Base-by-base conservation (phyloP, 75 land plant genomes). In the Picea glauca region DNA sequence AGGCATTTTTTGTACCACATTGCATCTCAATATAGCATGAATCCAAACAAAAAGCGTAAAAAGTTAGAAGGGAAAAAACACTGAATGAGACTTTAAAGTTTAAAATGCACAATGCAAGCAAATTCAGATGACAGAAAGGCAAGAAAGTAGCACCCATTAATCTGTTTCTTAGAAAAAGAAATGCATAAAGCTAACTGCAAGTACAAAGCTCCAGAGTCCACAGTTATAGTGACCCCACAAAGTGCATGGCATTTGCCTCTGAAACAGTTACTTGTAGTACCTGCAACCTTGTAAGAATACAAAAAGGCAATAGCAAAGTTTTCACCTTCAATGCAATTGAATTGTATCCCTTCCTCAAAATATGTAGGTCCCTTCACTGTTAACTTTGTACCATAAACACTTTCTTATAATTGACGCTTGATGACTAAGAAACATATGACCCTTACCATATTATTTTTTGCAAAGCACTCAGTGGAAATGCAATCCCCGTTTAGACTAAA, bases 401-500 rank as follows among this genome's bases (percentile, higher is more conserved):
- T 40, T 33, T 66, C 46, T 6, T 13, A n/a, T 35, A 43, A 38
- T 43, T 67, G 18, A 38, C 4, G 14, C 72, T 38, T 67, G 6
- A 38, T 38, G 43, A 40, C 43, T 40, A 40, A 40, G 43, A 40
- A 40, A 40, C 0, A 66, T 31, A 38, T 38, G 3, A 70, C 21
- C 21, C 13, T 35, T 70, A 40, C n/a, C 54, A 43, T 11, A 40
- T 40, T 43, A 40, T 38, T 11, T 43, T 40, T 70, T 8, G 23
- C 35, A 43, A 70, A 70, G 73, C 50, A 70, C 73, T 70, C 56
- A 50, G 9, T 50, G 56, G n/a, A 18, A 38, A 40, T 68, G 72
- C 46, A 35, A 32, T 50, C 56, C 50, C n/a, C 50, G 40, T 18
- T 4, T 8, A 20, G 11, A 68, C 14, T 33, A 5, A 35, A 18